Percentiles rank a stretch among this genome's conserved stretches.
Evolutionary conservation across 257 asterid genomes (phyloP).

Genomic region (Henckelia pumila): DNA sequence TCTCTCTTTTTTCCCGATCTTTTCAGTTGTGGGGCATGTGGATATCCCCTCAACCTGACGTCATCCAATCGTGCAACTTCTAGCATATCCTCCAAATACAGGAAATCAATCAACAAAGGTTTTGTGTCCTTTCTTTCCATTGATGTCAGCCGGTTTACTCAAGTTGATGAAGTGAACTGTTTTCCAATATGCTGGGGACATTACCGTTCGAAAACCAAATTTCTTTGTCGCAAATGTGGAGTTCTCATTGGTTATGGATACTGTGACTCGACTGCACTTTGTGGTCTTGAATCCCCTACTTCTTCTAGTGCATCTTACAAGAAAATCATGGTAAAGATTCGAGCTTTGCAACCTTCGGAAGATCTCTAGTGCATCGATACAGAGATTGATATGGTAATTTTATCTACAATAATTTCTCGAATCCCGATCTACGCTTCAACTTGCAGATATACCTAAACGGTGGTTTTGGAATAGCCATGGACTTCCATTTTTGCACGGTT

Average conservation of each 20-base stretch:
- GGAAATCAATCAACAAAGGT: slow-evolving; percentile 64
- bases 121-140: slow-evolving; percentile 50
- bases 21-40: slow-evolving; percentile 84
- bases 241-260: slow-evolving; percentile 60
- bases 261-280: slow-evolving; percentile 57
- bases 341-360: slow-evolving; percentile 60
- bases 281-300: slow-evolving; percentile 67
- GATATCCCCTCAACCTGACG: slow-evolving; percentile 63
- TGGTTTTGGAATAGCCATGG: neutral
- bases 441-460: neutral
- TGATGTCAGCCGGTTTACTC: slow-evolving; percentile 84
- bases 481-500: neutral
- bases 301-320: slow-evolving; percentile 55
- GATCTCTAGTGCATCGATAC: slow-evolving; percentile 31
- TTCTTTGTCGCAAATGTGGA: slow-evolving; percentile 80
- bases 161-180: slow-evolving; percentile 66
- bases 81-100: slow-evolving; percentile 50
- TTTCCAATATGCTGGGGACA: slow-evolving; percentile 59
- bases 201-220: slow-evolving; percentile 57
- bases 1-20: slow-evolving; percentile 3
- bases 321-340: slow-evolving; percentile 56
- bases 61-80: slow-evolving; percentile 61
- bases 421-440: neutral
- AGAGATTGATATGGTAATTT: slow-evolving; percentile 27
- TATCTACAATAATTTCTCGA: neutral